Evolutionary conservation across 768 basidiomycete species (phyloP).

Genomic region (Austroboletus festivus): DNA sequence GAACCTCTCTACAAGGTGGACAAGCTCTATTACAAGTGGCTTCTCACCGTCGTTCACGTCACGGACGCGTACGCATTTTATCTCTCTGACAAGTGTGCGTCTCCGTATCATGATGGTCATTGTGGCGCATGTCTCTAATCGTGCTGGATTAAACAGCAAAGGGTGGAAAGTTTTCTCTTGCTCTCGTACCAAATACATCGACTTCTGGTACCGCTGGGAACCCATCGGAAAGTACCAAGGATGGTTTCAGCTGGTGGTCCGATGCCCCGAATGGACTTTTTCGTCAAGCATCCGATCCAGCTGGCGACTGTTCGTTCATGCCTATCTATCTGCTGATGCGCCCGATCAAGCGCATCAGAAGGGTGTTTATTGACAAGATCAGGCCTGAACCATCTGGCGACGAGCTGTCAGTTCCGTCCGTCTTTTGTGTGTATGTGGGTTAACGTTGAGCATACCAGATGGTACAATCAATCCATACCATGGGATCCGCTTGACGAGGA

Average conservation of each 20-base stretch:
- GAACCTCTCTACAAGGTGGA: neutral
- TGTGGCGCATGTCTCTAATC: no score
- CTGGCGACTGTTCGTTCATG: neutral
- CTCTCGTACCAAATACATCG: neutral
- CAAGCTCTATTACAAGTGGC: neutral
- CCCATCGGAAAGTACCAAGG: neutral
- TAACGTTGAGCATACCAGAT: neutral
- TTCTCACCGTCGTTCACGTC: neutral
- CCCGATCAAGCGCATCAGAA: neutral
- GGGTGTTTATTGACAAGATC: neutral
- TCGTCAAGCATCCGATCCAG: neutral
- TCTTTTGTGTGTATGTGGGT: neutral
- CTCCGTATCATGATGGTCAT: neutral
- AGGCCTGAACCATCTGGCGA: neutral
- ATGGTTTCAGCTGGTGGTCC: neutral
- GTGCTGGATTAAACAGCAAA: neutral
- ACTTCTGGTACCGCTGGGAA: no score
- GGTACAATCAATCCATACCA: neutral
- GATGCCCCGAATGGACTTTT: neutral
- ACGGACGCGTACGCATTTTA: neutral
- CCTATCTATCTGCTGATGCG: neutral
- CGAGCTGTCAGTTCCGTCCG: neutral
- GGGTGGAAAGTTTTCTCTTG: neutral
- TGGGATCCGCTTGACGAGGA: neutral
- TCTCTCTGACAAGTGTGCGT: neutral